Evolutionary conservation across 2,329 filamentous ascomycete species (phyloP), one percentile per base, ranked within the genome.

Genomic region (Aspergillus pseudoviridinutans): DNA sequence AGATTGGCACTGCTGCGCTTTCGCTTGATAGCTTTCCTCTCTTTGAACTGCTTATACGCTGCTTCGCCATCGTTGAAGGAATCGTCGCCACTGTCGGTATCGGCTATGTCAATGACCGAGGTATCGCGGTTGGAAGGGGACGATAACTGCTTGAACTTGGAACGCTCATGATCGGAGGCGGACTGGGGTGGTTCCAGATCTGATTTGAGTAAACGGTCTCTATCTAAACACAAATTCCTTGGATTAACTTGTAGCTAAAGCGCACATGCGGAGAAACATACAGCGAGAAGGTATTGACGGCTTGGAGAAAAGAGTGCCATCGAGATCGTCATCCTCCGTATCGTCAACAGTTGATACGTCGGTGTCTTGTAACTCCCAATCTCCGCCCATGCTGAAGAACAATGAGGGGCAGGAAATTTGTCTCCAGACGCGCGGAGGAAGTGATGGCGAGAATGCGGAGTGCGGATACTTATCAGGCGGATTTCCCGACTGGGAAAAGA

Each of bases 1-100:
- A 79, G 82, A 28, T 77, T 78, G 25, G 79, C 79, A 1, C 78
- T 77, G 4, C 73, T 72, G 51, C 79, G 78, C 64, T 84, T 84
- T 41, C 82, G 78, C 63, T 85, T 82, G 0, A 76, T 69, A 0
- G 76, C 76, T 58, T 82, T 85, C 50, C 82, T 79, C 52, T 85
- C 84, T 67, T 87, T 88, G 70, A 86, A 87, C n/a, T 81, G 79
- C 44, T 83, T 76, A 61, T 90, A 90, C 7, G 81, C 80, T 10
- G 70, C 65, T 60, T 74, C 71, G 49, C 74, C 72, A 62, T 74
- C 72, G 51, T 75, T 74, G 54, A 76, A 73, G 3, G 68, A 66
- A n/a, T 66, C 64, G 54, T 67, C 65, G 32, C 72, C 68, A 50
- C 64, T 68, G 44, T 66, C 61, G 22, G 63, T 66, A 24, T 65